phyloP scores from a whole-genome alignment of 148 eudicot species.

The Polygonum aviculare region DNA sequence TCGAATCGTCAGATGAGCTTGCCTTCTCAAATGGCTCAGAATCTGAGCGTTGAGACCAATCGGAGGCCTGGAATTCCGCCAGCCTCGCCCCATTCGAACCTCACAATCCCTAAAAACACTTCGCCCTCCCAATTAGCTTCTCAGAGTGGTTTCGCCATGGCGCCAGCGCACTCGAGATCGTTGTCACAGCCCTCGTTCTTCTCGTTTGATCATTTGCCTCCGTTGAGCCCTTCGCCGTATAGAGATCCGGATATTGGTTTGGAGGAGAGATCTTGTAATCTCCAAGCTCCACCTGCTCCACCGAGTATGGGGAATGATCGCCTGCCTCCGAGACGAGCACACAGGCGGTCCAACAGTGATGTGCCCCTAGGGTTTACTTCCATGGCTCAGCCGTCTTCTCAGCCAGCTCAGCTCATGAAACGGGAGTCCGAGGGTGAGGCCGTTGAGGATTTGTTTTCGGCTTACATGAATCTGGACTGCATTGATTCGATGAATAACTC shows the following conservation, averaged over 20 bases:
- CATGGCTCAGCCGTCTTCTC: constrained; percentile 12
- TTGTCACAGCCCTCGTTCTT: constrained; percentile 34
- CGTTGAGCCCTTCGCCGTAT: constrained; percentile 23
- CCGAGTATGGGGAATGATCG: constrained; percentile 16
- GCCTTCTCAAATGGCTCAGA: constrained; percentile 22
- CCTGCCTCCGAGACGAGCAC: constrained; percentile 31
- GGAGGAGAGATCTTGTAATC: constrained; percentile 6
- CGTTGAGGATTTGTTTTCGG: constrained; percentile 25
- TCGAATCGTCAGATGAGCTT: constrained; percentile 17
- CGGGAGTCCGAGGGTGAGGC: constrained; percentile 24
- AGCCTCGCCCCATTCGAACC: constrained; percentile 2
- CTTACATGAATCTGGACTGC: constrained; percentile 34
- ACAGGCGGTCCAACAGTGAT: constrained; percentile 38
- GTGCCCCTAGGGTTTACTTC: constrained; percentile 24
- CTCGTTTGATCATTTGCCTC: constrained; percentile 36
- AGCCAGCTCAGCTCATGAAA: constrained; percentile 23
- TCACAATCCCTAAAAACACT: not conserved
- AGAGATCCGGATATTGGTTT: constrained; percentile 11
- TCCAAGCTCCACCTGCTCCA: constrained; percentile 2
- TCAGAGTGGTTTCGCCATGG: constrained; percentile 10
- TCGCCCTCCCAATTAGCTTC: constrained; percentile 8
- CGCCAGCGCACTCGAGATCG: constrained; percentile 26
- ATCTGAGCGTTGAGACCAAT: constrained; percentile 18
- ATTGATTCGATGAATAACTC: constrained; percentile 28
- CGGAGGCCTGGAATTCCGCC: constrained; percentile 24